These are phyloP conservation scores for Amaranthus tricolor DNA, from an alignment of 179 eudicot species.

Conservation along the genomic window DNA sequence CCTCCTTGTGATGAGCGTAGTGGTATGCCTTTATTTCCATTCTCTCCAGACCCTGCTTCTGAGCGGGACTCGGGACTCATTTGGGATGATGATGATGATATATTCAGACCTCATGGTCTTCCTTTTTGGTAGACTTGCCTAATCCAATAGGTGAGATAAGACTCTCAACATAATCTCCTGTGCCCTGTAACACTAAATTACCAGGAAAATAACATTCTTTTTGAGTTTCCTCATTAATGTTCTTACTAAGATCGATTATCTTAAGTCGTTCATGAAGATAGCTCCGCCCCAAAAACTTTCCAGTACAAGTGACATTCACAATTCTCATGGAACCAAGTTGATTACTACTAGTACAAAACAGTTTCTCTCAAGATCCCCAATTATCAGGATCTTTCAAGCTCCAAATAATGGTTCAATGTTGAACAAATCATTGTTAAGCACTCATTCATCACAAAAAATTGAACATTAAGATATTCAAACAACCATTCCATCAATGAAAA, in stretches of 20 bases:
- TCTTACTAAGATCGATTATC: not conserved
- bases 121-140: not conserved
- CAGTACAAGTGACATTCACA: not conserved
- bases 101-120: not conserved
- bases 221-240: not conserved
- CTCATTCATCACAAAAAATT: not conserved
- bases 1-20: no score
- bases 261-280: not conserved
- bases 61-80: no score
- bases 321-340: no score
- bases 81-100: no score
- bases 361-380: not conserved
- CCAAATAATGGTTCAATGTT: not conserved
- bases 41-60: no score
- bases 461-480: no score
- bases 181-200: not conserved
- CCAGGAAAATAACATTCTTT: not conserved
- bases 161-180: not conserved
- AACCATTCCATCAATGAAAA: no score
- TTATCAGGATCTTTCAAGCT: not conserved
- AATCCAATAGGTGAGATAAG: not conserved
- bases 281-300: not conserved
- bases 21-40: no score
- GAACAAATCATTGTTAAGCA: not conserved
- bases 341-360: no score